Evolutionary conservation across 768 basidiomycete genomes (phyloP).

Genomic region (Tylopilus subfusipes): DNA sequence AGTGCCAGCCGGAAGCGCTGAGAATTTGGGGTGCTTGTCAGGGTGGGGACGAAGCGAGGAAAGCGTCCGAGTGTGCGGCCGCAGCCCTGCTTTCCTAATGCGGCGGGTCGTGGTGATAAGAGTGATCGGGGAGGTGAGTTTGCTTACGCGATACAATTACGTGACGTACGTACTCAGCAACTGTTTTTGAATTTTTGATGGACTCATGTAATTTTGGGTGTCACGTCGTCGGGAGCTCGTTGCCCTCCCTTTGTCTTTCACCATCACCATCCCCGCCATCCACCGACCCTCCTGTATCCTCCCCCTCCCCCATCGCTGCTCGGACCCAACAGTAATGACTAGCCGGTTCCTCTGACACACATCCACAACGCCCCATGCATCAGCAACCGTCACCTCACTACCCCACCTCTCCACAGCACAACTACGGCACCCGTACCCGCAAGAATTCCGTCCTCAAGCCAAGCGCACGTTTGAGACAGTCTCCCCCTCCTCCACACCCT

Average conservation of each 20-base stretch:
- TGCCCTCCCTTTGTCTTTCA: conserved; percentile 29
- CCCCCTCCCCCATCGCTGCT: conserved; percentile 28
- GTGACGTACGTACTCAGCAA: conserved; percentile 30
- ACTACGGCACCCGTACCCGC: conserved; percentile 54
- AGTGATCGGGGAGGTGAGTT: conserved; percentile 22
- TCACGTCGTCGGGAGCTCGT: conserved; percentile 25
- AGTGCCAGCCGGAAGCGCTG: background rate
- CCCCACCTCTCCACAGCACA: conserved; percentile 25
- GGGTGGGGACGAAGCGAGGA: background rate
- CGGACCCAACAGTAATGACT: conserved; percentile 26
- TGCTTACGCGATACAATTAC: conserved; percentile 29
- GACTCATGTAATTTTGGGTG: conserved; percentile 28
- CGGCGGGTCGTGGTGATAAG: background rate
- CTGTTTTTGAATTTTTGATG: conserved; percentile 35
- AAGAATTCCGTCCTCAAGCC: conserved; percentile 52
- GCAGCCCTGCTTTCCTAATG: background rate
- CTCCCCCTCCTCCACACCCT: conserved; percentile 37
- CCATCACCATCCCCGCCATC: conserved; percentile 24
- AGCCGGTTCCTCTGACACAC: conserved; percentile 14
- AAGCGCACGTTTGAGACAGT: conserved; percentile 47
- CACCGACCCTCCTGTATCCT: conserved; percentile 9
- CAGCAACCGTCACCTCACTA: conserved; percentile 9
- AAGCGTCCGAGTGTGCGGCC: background rate
- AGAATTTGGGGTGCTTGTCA: background rate
- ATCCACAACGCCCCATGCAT: conserved; percentile 16